Conservation (phyloP, 75 land plant species). For the Sequoiadendron giganteum region DNA sequence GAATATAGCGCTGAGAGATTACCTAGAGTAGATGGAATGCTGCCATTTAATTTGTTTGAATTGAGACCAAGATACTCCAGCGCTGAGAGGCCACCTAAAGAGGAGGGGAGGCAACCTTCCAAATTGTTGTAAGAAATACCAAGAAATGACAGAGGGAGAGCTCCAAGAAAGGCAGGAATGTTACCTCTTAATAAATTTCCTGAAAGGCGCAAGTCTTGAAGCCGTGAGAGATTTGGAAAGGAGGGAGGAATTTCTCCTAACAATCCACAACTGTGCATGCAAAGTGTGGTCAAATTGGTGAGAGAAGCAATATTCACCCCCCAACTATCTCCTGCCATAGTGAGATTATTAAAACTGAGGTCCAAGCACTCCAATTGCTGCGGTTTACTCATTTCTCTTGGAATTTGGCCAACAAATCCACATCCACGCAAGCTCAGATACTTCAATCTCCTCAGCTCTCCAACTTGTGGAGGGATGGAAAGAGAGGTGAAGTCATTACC, state of each 20-base stretch:
- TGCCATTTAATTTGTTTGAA: background rate
- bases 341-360: no score
- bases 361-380: no score
- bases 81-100: no score
- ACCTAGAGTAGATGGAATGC: no score
- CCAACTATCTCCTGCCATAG: background rate
- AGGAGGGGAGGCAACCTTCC: no score
- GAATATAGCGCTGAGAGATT: background rate
- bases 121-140: background rate
- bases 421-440: background rate
- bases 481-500: background rate
- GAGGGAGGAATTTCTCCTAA: background rate
- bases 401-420: background rate
- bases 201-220: background rate
- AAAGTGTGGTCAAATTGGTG: background rate
- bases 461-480: background rate
- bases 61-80: no score
- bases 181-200: background rate
- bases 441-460: background rate
- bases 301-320: background rate
- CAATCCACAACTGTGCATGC: background rate
- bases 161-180: background rate
- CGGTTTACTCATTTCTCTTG: background rate
- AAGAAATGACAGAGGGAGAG: background rate
- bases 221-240: background rate